Evolutionary conservation across 2,329 filamentous ascomycete species (phyloP).

Genomic region (Colletotrichum liaoningense): DNA sequence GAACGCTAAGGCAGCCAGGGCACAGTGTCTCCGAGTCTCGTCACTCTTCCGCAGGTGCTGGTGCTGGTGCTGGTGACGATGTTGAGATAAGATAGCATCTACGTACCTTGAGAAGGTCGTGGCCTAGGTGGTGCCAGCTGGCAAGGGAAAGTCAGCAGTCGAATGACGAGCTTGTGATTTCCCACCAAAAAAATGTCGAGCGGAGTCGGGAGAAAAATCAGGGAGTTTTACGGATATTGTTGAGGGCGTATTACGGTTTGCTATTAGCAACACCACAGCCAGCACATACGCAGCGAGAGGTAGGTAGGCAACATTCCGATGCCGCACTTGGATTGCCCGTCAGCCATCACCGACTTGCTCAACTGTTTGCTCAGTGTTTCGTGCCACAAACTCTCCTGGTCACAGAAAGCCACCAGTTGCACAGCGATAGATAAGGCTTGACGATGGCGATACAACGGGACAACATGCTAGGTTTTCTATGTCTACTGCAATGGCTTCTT

Average conservation of each 20-base stretch:
- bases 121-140: background rate
- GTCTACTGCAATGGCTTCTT: background rate
- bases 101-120: background rate
- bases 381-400: background rate
- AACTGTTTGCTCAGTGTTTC: background rate
- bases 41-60: no score
- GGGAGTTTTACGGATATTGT: constrained; percentile 14
- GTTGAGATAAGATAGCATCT: constrained; percentile 6
- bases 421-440: background rate
- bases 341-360: background rate
- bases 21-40: no score
- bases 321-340: background rate
- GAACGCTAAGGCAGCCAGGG: constrained; percentile 12
- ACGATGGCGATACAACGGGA: background rate
- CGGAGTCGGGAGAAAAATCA: constrained; percentile 23
- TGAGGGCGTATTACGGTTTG: constrained; percentile 6
- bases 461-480: background rate
- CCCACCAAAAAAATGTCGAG: constrained; percentile 29
- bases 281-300: background rate
- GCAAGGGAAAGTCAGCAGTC: background rate
- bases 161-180: constrained; percentile 1
- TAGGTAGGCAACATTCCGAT: constrained; percentile 7
- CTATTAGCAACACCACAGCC: background rate
- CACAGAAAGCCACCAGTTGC: background rate
- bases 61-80: constrained; percentile 2